Conservation (phyloP, 495 filamentous ascomycete species). For the Tuber magnatum region DNA sequence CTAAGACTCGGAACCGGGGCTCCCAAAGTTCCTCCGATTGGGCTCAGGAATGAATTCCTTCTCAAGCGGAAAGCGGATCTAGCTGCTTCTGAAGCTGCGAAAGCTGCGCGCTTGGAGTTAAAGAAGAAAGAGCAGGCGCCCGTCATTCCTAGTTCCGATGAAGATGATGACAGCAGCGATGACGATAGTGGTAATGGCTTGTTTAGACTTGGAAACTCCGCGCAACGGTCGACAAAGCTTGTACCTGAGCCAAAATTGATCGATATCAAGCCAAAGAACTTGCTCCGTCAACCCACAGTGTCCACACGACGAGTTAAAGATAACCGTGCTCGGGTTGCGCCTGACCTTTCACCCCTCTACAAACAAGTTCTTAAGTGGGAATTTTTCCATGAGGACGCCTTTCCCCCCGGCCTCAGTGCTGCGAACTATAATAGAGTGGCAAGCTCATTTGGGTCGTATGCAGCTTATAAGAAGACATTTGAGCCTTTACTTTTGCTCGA, state of each 20-base stretch:
- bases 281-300: constrained; percentile 15
- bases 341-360: constrained; percentile 79
- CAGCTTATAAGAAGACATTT: constrained; percentile 80
- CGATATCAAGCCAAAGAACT: constrained; percentile 21
- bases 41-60: constrained; percentile 26
- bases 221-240: constrained; percentile 29
- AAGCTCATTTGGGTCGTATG: constrained; percentile 64
- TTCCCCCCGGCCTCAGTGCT: constrained; percentile 63
- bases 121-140: constrained; percentile 33
- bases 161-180: constrained; percentile 30
- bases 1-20: constrained; percentile 29
- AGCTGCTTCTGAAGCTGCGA: constrained; percentile 29
- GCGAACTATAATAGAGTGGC: constrained; percentile 67
- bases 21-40: constrained; percentile 16
- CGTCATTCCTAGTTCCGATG: constrained; percentile 22
- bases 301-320: constrained; percentile 69
- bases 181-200: constrained; percentile 33
- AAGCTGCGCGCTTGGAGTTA: constrained; percentile 20
- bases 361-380: constrained; percentile 85
- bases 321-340: constrained; percentile 84
- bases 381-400: constrained; percentile 76
- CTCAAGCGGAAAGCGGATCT: constrained; percentile 31
- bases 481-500: constrained; percentile 84
- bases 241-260: constrained; percentile 15
- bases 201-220: constrained; percentile 35